These are phyloP conservation scores for Colletotrichum agaves DNA, from an alignment of 2,329 filamentous ascomycete genomes.

Conservation along the genomic window DNA sequence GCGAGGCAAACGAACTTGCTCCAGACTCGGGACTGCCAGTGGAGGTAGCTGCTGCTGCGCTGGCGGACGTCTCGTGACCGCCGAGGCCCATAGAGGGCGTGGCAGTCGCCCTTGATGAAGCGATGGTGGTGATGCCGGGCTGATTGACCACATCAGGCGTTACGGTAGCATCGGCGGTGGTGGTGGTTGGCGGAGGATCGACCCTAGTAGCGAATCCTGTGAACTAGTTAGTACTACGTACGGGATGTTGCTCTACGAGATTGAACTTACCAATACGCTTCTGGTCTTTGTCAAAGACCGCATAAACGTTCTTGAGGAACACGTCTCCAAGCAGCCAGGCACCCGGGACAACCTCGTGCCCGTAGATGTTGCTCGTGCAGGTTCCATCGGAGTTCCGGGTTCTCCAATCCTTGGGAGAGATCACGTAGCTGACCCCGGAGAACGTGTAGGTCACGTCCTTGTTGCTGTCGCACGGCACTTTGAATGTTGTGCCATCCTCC, in stretches of 20 bases:
- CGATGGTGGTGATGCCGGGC: conserved; percentile 15
- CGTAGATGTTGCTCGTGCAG: conserved; percentile 80
- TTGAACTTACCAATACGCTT: conserved; percentile 66
- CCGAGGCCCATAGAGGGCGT: conserved; percentile 45
- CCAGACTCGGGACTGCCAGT: conserved; percentile 9
- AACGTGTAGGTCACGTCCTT: conserved; percentile 73
- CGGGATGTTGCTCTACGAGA: too few species aligned
- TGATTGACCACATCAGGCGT: conserved; percentile 27
- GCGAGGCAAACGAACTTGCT: conserved; percentile 12
- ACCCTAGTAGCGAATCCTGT: conserved; percentile 52
- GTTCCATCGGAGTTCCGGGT: conserved; percentile 54
- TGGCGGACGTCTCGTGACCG: conserved; percentile 48
- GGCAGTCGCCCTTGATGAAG: conserved; percentile 32
- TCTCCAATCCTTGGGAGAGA: conserved; percentile 79
- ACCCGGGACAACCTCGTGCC: conserved; percentile 71
- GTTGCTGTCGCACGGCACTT: conserved; percentile 77
- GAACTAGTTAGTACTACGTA: conserved; percentile 29
- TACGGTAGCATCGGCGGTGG: neutral
- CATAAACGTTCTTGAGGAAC: conserved; percentile 91
- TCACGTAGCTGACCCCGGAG: conserved; percentile 71
- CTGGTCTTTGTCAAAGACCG: conserved; percentile 82
- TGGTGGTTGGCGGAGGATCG: conserved; percentile 36
- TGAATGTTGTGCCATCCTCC: conserved; percentile 71
- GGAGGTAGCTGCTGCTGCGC: conserved; percentile 37
- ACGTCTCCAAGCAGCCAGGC: conserved; percentile 86